Base-by-base conservation (phyloP, 73 alveolate species). In the Symbiodinium natans region DNA sequence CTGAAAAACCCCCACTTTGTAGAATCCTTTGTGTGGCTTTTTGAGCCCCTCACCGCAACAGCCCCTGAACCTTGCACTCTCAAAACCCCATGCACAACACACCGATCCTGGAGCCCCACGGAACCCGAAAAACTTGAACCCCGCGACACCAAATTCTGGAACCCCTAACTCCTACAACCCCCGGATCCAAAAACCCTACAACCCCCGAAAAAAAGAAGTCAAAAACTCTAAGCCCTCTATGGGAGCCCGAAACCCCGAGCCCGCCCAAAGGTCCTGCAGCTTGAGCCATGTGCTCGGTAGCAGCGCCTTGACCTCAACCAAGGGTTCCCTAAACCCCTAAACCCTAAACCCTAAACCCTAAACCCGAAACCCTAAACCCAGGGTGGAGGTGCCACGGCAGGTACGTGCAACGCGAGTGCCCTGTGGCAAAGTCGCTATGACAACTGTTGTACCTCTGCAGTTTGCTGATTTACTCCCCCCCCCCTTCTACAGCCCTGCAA, bases 271-370 rank as follows among this genome's bases (percentile, higher is more conserved):
- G 95, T 38, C 95, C 95, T 88, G 95, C 40, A 88, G 29, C 95
- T 88, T 88, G 86, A 88, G 71, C 95, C 95, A 88, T 40, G 95
- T 88, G 34, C 74, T 73, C 13, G 95, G 95, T 2, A 88, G 41
- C 6, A 88, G 41, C 71, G 73, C 97, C 42, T 73, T 71, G 21
- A 90, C 56, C 97, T 90, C 75, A 42, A 19, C 38, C 31, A 1
- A 63, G 27, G 13, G 2, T n/a, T n/a, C n/a, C n/a, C 80, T n/a
- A 63, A 3, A n/a, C 17, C 80, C 2, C 80, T 63, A 29, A 63
- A 29, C 74, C 31, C 33, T 21, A 56, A 56, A 56, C 6, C 25
- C 33, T 11, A 56, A 9, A 11, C 74, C 25, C 74, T 11, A 56
- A 56, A 56, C 25, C 74, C 74, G 33, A 56, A 19, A 56, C 59